phyloP scores from a whole-genome alignment of 176 grass and related monocot species.

The Zea mays region Zm-B73-REFERENCE-NAM-5.0 NC_050097.1:15252501-15253000 shows the following conservation, averaged over 20 bases:
- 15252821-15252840: constrained; percentile 55
- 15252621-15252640: constrained; percentile 49
- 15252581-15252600: constrained; percentile 13
- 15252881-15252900: background rate
- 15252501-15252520: constrained; percentile 40
- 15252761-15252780: constrained; percentile 42
- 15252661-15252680: constrained; percentile 49
- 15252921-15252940: constrained; percentile 9
- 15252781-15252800: constrained; percentile 39
- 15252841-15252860: constrained; percentile 23
- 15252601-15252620: constrained; percentile 35
- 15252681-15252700: constrained; percentile 51
- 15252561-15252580: constrained; percentile 27
- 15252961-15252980: background rate
- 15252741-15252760: constrained; percentile 39
- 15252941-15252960: constrained; percentile 34
- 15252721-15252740: constrained; percentile 47
- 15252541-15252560: constrained; percentile 30
- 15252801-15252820: constrained; percentile 49
- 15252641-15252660: constrained; percentile 29
- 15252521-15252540: constrained; percentile 48
- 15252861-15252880: background rate
- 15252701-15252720: constrained; percentile 41
- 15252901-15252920: background rate
- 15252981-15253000: background rate